Percentiles rank a stretch among this genome's conserved stretches.
phyloP scores from a whole-genome alignment of 192 early-diverging fungal species.

The Funneliformis geosporum region DNA sequence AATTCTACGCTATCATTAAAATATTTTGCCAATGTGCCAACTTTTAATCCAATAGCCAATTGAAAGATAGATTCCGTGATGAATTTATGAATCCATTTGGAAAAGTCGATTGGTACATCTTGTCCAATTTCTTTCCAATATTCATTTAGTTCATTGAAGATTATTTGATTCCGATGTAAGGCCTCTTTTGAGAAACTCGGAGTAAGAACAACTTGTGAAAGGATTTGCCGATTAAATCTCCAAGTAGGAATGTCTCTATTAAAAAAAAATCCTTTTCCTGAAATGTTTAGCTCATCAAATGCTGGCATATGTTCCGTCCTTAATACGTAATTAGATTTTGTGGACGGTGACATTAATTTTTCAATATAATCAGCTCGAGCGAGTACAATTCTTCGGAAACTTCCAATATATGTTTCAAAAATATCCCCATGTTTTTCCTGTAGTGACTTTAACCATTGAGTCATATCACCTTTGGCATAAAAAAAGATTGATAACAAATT shows the following conservation, averaged over 20 bases:
- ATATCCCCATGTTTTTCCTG: slow-evolving; percentile 14
- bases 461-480: background rate
- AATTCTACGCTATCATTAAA: background rate
- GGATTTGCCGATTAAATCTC: background rate
- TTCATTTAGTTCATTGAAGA: background rate
- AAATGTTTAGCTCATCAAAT: too few relatives aligned
- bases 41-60: background rate
- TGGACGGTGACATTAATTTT: too few relatives aligned
- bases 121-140: background rate
- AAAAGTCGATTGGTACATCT: background rate
- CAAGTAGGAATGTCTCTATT: too few relatives aligned
- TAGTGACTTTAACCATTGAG: background rate
- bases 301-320: too few relatives aligned
- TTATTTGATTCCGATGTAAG: background rate
- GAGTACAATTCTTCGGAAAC: background rate
- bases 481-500: too few relatives aligned
- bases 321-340: too few relatives aligned
- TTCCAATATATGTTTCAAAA: background rate
- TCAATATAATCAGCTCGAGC: too few relatives aligned
- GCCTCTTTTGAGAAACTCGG: background rate
- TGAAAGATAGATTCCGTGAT: background rate
- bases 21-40: background rate
- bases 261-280: too few relatives aligned
- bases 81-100: background rate
- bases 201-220: background rate